Evolutionary conservation across 768 basidiomycete genomes (phyloP).

Genomic region (Naganishia antarctica): DNA sequence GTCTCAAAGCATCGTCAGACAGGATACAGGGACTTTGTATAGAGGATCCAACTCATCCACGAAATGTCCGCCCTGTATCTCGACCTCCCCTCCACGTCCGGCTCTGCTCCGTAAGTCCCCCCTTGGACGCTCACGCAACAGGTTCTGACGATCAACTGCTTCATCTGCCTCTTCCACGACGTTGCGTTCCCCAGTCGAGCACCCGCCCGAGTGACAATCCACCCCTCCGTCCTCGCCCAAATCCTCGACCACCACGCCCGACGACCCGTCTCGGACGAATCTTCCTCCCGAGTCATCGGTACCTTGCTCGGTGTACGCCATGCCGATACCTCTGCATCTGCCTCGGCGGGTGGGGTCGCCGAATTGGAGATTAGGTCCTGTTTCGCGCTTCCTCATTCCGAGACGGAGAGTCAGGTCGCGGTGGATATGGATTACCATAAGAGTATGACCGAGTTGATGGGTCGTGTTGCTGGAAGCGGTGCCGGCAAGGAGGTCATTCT

Average conservation of each 20-base stretch:
- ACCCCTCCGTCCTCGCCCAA: conserved; percentile 86
- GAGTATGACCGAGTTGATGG: conserved; percentile 83
- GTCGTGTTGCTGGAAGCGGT: conserved; percentile 59
- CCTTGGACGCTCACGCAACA: too few relatives aligned
- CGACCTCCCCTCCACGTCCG: conserved; percentile 26
- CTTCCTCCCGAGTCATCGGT: conserved; percentile 70
- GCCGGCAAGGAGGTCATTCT: conserved; percentile 79
- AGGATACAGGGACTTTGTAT: too few relatives aligned
- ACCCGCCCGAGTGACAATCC: conserved; percentile 60
- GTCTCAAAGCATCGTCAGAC: too few relatives aligned
- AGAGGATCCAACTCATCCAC: too few relatives aligned
- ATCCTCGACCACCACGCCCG: conserved; percentile 96
- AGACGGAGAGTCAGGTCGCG: conserved; percentile 85
- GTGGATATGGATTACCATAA: conserved; percentile 96
- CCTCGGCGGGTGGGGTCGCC: conserved; percentile 45
- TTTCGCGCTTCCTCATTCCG: conserved; percentile 88
- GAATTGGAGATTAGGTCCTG: conserved; percentile 73
- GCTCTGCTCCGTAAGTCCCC: conserved; percentile 1
- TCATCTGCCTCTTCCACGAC: not conserved
- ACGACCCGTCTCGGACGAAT: conserved; percentile 68
- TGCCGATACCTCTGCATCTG: conserved; percentile 39
- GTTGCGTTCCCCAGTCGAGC: conserved; percentile 30
- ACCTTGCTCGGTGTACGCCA: conserved; percentile 82
- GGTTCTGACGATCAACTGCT: not conserved
- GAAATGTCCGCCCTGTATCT: conserved; percentile 22